Evolutionary conservation across 305 asterid species (phyloP).

Genomic region (Nicotiana rustica): DNA sequence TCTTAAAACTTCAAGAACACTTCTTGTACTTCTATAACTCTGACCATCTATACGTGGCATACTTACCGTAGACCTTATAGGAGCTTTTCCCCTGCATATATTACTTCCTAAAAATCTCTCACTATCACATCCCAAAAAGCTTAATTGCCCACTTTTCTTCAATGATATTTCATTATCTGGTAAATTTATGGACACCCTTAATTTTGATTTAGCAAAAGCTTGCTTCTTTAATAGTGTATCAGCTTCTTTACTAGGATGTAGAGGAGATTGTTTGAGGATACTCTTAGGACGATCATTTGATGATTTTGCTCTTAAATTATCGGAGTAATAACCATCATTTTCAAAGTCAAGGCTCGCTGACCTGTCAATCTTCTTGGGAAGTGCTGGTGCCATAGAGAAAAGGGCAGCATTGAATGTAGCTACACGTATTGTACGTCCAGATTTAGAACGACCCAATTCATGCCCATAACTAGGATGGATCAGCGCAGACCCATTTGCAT

Average conservation of each 20-base stretch:
- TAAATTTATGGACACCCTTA: slow-evolving; percentile 84
- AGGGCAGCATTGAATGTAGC: slow-evolving; percentile 96
- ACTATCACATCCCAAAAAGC: slow-evolving; percentile 40
- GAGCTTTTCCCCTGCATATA: slow-evolving; percentile 61
- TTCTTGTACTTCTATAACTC: slow-evolving; percentile 45
- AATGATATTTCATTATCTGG: slow-evolving; percentile 96
- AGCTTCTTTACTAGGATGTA: slow-evolving; percentile 49
- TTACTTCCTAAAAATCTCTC: slow-evolving; percentile 34
- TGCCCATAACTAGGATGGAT: slow-evolving; percentile 62
- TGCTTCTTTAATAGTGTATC: slow-evolving; percentile 53
- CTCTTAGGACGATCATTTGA: slow-evolving; percentile 71
- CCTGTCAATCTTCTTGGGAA: slow-evolving; percentile 47
- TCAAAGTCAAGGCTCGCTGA: slow-evolving; percentile 48
- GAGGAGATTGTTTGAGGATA: slow-evolving; percentile 79
- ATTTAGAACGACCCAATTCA: slow-evolving; percentile 46
- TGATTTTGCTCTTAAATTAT: slow-evolving; percentile 51
- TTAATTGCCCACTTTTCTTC: slow-evolving; percentile 65
- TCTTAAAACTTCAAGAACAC: slow-evolving; percentile 69
- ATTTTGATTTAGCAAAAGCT: slow-evolving; percentile 67
- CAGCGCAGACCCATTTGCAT: slow-evolving; percentile 60
- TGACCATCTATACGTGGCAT: slow-evolving; percentile 41
- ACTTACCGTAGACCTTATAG: slow-evolving; percentile 50
- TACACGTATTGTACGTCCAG: slow-evolving; percentile 50
- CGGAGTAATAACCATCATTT: slow-evolving; percentile 35
- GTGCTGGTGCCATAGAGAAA: slow-evolving; percentile 96